These are phyloP conservation scores for Globisporangium paroecandrum DNA, from an alignment of 352 stramenopile genomes.

Conservation along the genomic window DNA sequence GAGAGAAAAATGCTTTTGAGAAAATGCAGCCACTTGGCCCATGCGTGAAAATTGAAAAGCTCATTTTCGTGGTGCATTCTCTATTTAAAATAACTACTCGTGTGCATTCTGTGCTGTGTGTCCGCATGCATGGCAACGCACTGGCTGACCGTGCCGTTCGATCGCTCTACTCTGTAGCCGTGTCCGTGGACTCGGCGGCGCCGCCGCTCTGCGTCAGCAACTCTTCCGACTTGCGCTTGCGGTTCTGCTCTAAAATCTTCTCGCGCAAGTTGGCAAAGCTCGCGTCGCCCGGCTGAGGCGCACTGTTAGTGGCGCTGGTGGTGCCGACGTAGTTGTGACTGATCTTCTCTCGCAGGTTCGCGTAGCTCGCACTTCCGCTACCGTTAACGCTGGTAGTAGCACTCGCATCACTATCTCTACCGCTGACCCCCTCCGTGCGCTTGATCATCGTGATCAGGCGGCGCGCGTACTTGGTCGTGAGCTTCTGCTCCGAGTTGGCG, in stretches of 20 bases:
- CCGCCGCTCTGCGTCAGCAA: conserved; percentile 4
- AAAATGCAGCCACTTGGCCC: background rate
- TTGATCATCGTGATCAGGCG: conserved; percentile 88
- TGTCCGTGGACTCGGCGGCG: background rate
- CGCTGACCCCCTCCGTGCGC: conserved; percentile 13
- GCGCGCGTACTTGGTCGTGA: conserved; percentile 82
- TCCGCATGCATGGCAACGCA: background rate
- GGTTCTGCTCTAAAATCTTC: conserved; percentile 50
- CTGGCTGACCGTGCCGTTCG: background rate
- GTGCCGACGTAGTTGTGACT: conserved; percentile 17
- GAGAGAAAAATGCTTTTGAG: background rate
- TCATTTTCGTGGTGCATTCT: background rate
- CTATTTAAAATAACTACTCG: background rate
- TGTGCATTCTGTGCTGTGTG: background rate
- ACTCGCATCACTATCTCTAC: background rate
- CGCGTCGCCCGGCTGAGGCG: conserved; percentile 23
- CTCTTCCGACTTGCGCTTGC: conserved; percentile 60
- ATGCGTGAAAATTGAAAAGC: background rate
- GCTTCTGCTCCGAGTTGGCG: conserved; percentile 79
- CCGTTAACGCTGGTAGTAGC: background rate
- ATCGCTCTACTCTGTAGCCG: background rate
- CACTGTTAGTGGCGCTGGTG: background rate
- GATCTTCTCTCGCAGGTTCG: conserved; percentile 73
- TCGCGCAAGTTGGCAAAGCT: conserved; percentile 73
- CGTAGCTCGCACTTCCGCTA: conserved; percentile 49